These are phyloP conservation scores for Fragosphaeria purpurea DNA, from an alignment of 2,329 filamentous ascomycete genomes.

Conservation along the genomic window DNA sequence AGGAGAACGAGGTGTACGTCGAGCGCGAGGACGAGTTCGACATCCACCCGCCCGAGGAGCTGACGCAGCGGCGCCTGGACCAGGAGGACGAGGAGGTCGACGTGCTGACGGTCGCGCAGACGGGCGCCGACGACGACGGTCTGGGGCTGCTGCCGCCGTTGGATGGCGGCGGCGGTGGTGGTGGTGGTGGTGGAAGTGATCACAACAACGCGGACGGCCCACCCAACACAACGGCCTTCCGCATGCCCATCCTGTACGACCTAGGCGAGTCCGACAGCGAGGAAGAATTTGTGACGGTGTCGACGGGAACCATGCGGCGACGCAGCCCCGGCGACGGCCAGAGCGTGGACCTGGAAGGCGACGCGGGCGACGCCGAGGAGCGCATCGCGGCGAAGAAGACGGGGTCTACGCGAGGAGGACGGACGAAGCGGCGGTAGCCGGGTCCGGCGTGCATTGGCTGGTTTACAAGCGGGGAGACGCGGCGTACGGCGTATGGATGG, in stretches of 20 bases:
- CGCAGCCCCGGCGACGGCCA: constrained; percentile 69
- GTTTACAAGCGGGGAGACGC: no score
- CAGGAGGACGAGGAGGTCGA: constrained; percentile 91
- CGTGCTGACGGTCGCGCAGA: constrained; percentile 64
- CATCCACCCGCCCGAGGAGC: constrained; percentile 88
- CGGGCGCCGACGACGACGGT: constrained; percentile 40
- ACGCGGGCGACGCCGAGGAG: constrained; percentile 35
- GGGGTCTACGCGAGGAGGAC: constrained; percentile 26
- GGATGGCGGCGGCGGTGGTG: neutral
- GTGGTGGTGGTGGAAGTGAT: neutral
- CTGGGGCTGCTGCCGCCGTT: constrained; percentile 32
- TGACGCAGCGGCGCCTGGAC: constrained; percentile 82
- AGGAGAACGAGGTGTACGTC: constrained; percentile 95
- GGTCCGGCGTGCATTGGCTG: no score
- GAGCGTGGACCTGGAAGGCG: constrained; percentile 41
- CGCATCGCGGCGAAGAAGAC: constrained; percentile 28
- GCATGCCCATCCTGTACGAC: constrained; percentile 88
- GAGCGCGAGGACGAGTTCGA: constrained; percentile 97
- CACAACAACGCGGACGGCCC: constrained; percentile 11
- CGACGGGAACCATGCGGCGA: constrained; percentile 73
- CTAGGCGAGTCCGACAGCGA: constrained; percentile 92
- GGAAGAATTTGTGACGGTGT: constrained; percentile 66
- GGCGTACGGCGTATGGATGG: no score
- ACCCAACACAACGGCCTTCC: constrained; percentile 44
- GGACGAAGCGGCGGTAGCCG: constrained; percentile 23